Evolutionary conservation across 768 basidiomycete species (phyloP), one percentile per base, ranked within the genome.

Genomic region (Dentipellis fragilis): DNA sequence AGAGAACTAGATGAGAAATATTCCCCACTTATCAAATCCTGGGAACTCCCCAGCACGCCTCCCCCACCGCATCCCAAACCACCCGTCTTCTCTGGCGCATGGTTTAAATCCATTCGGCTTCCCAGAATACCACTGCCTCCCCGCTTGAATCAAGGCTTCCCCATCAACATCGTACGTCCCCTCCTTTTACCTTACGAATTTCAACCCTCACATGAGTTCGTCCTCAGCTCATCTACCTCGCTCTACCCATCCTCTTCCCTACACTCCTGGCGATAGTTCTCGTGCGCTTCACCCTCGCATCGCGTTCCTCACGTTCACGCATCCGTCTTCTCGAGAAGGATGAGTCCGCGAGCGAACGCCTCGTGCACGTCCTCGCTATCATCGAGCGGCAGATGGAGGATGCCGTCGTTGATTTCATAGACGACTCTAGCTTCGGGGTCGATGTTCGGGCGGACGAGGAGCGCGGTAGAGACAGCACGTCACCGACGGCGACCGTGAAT

Each of bases 181-280:
- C n/a, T 21, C 16, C 17, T 36, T 37, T 10, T 19, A 2, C 19
- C 42, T 19, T 16, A 45, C 42, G 8, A 4, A 45, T 17, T 16
- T 1, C 16, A 3, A 48, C 2, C 2, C 22, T 19, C 47, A 19
- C 3, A 10, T 6, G 39, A 11, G 47, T 23, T 19, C 47, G 19
- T 29, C 29, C 29, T 2, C 59, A 86, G 84, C 54, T 80, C 11
- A 51, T 85, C 4, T 81, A 81, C 59, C 54, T 72, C 1, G 55
- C 80, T 12, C 68, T 89, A 8, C 90, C 91, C 0, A 45, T 92
- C 42, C 66, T 93, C 11, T 60, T 90, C 1, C 88, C 89, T 1
- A 62, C 79, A 2, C 61, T 83, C 56, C 45, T 89, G 12, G 73
- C 79, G 7, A 64, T 86, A 4, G 68, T 72, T 16, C 47, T 87